Conservation (phyloP, 2,329 filamentous ascomycete species). For the Hypocrella siamensis region DNA sequence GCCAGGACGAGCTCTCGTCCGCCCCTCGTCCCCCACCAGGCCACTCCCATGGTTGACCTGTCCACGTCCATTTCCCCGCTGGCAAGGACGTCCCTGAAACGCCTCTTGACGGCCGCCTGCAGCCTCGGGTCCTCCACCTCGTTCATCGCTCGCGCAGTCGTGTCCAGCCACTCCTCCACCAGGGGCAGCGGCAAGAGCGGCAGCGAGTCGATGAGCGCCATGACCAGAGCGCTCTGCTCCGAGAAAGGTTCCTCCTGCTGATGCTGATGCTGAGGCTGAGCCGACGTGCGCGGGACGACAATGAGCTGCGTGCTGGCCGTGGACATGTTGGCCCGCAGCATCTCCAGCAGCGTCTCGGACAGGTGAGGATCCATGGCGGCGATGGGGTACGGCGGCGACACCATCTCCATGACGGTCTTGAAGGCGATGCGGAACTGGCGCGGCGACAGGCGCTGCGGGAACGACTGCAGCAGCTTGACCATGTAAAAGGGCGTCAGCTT, state of each 20-base stretch:
- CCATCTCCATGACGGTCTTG: constrained; percentile 68
- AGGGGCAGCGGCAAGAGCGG: constrained; percentile 55
- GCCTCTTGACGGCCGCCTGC: constrained; percentile 47
- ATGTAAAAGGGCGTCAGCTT: constrained; percentile 71
- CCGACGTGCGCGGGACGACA: too few species aligned
- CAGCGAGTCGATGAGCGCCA: constrained; percentile 67
- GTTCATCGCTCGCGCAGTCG: constrained; percentile 53
- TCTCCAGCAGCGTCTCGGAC: constrained; percentile 67
- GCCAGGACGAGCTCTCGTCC: constrained; percentile 34
- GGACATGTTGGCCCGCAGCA: constrained; percentile 47
- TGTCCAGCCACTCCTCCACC: constrained; percentile 67
- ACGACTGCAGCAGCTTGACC: constrained; percentile 63
- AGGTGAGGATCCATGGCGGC: constrained; percentile 59
- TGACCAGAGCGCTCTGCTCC: constrained; percentile 60
- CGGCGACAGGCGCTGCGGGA: constrained; percentile 62
- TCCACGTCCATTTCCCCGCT: constrained; percentile 83
- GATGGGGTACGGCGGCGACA: constrained; percentile 64
- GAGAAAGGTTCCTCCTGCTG: constrained; percentile 32
- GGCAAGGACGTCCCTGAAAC: constrained; percentile 67
- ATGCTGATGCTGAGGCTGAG: constrained; percentile 17
- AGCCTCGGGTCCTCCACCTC: constrained; percentile 44
- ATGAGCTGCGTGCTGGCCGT: constrained; percentile 30
- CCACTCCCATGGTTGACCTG: constrained; percentile 59
- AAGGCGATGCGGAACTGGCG: constrained; percentile 83
- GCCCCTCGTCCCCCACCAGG: constrained; percentile 63